Base-by-base conservation (phyloP, 1,284 basidiomycete genomes). In the Blastosporella zonata region DNA sequence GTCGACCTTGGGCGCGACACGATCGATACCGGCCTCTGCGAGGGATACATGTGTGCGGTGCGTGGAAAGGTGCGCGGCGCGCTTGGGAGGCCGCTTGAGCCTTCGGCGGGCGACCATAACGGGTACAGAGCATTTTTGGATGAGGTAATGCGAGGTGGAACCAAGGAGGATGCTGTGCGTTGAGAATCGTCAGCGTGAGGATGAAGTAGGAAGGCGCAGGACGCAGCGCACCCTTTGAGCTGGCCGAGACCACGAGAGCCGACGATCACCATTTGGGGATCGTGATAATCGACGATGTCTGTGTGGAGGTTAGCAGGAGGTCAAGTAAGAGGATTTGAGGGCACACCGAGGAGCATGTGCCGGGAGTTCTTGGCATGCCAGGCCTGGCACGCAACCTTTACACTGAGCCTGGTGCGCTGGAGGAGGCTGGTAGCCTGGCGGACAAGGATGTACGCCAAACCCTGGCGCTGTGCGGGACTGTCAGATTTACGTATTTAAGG, bases 141-240 rank as follows among this genome's bases (percentile, higher is more conserved):
- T 93, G 42, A 98, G 83, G 65, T 99, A 99, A 67, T 98, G 93
- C 2, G 92, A 96, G 0, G 94, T 97, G 2, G 93, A 96, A n/a
- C 95, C 95, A 29, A 98, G 84, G 5, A 98, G 76, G 61, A 97
- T 96, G 20, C 94, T 93, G 60, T 29, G 35, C n/a, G 20, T 37
- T 33, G 31, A 17, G 36, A 34, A 41, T 7, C 6, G 25, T 33
- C 44, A 47, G 31, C 20, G 38, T 35, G 37, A 6, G 27, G 28
- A 27, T 23, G 2, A 3, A 44, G 8, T 45, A 8, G 12, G 37
- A 8, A 12, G 31, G 31, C 36, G 33, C 31, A 40, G 33, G 47
- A 21, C 18, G n/a, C 9, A 29, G 57, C 81, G 54, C 50, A 92
- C 90, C 92, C 94, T 64, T 96, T 96, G 48, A 98, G 68, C 59